Conservation (phyloP, 2,329 filamentous ascomycete genomes). For the Monosporascus sp. region DNA sequence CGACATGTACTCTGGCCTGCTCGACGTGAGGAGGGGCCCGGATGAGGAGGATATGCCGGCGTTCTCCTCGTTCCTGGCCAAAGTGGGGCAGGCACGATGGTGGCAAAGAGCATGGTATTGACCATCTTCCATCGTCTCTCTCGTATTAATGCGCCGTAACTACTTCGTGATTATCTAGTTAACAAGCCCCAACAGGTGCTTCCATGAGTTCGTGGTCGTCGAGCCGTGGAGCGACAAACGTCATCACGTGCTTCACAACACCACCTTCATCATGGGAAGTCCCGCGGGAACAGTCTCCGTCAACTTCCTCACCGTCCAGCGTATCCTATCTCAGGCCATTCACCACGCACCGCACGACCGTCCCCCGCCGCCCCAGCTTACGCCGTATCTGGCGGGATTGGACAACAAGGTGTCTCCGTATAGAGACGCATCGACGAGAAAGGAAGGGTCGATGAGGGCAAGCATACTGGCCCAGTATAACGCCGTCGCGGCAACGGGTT, state of each 20-base stretch:
- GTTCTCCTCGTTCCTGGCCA: neutral
- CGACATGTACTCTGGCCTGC: neutral
- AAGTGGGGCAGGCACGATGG: conserved; percentile 3
- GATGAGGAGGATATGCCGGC: neutral
- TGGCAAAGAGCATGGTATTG: conserved; percentile 3
- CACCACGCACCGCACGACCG: neutral
- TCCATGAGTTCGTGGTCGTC: conserved; percentile 3
- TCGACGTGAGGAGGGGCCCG: neutral
- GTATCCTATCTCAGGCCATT: neutral
- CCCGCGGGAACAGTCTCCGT: neutral
- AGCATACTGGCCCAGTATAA: conserved; percentile 1
- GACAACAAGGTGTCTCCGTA: neutral
- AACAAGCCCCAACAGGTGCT: conserved; percentile 1
- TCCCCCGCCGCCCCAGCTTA: neutral
- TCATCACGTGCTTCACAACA: neutral
- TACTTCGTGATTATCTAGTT: neutral
- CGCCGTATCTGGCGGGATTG: neutral
- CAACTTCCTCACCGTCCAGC: neutral
- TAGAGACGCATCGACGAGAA: neutral
- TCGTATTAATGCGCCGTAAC: neutral
- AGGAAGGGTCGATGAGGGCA: neutral
- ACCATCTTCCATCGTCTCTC: neutral
- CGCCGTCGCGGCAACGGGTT: neutral
- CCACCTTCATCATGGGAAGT: neutral
- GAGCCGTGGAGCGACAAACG: conserved; percentile 4